Evolutionary conservation across 371 early-diverging fungal genomes (phyloP), one percentile per base, ranked within the genome.

Genomic region (Actinomucor elegans): DNA sequence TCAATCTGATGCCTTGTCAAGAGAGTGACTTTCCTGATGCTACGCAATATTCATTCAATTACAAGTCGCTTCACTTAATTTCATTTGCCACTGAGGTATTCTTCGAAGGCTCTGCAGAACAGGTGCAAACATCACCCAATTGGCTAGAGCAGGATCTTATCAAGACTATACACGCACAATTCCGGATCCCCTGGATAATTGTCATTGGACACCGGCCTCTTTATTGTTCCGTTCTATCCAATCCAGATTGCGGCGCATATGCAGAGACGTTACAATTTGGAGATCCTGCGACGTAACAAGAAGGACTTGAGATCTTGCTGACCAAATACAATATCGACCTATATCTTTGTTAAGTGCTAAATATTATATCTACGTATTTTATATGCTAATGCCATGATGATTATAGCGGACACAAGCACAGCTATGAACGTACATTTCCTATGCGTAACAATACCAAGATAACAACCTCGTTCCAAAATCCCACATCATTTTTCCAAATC

Each of bases 401-500:
- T 5, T 17, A 27, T 34, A 63, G 64, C 48, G 69, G 69, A 0
- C 69, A 69, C 29, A 37, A 51, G 5, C 69, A 69, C 42, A 55
- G 59, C 28, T 69, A 69, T 27, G 66, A 69, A 38, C 51, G 69
- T 1, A 69, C 56, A 17, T 66, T 45, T 20, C 66, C 69, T 10
- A 33, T 69, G 2, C 48, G 42, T 10, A 47, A 62, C 8, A 41
- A 58, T n/a, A 36, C 42, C 4, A 11, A 29, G 3, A 17, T 58
- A 4, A 38, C 55, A 2, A 43, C 32, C 3, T 45, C 47, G 0
- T 66, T 62, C 32, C 48, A 47, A 15, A 65, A 62, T 18, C 26
- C 69, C n/a, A 59, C 66, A 12, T 66, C 69, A 4, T 66, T 49
- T 27, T 69, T 61, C 32, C 66, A 62, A 42, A 44, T 69, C 2